Percentiles rank a stretch among this genome's conserved stretches.
Evolutionary conservation across 2,329 filamentous ascomycete species (phyloP).

Genomic region (Calonectria multiphialidica): DNA sequence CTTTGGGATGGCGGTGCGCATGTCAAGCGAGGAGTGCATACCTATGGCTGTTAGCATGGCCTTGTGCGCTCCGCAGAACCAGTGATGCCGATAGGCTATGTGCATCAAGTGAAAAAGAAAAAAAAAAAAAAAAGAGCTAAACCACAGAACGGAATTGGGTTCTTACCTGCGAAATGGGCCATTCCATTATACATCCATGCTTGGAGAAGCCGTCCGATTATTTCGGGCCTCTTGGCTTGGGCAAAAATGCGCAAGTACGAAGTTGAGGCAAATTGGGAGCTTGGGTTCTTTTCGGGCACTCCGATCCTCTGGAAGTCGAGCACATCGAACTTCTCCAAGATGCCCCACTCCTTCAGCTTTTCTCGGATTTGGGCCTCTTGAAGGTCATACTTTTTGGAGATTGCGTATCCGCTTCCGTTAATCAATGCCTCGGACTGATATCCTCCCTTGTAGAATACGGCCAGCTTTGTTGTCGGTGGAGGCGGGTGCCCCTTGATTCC

Average conservation of each 20-base stretch:
- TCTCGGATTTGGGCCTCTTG: neutral
- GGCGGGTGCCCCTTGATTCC: slow-evolving; percentile 57
- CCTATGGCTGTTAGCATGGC: neutral
- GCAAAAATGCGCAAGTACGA: neutral
- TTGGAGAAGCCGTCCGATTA: neutral
- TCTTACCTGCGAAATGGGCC: neutral
- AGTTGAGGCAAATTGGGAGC: neutral
- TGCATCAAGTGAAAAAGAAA: too few relatives aligned
- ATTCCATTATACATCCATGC: neutral
- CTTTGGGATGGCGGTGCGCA: neutral
- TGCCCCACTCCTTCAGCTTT: neutral
- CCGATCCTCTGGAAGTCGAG: neutral
- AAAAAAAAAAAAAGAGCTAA: too few relatives aligned
- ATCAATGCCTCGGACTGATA: slow-evolving; percentile 54
- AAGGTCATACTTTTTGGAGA: neutral
- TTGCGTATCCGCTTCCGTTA: neutral
- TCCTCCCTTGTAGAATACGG: slow-evolving; percentile 62
- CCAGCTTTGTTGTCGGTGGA: slow-evolving; percentile 64
- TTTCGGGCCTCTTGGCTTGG: neutral
- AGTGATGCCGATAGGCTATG: neutral
- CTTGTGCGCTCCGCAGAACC: too few relatives aligned
- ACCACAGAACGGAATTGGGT: neutral
- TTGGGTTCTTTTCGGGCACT: neutral
- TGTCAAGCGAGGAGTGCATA: neutral
- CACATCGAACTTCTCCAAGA: neutral